These are phyloP conservation scores for Umbellularia californica DNA, from an alignment of 164 flowering plant species.

Conservation along the genomic window DNA sequence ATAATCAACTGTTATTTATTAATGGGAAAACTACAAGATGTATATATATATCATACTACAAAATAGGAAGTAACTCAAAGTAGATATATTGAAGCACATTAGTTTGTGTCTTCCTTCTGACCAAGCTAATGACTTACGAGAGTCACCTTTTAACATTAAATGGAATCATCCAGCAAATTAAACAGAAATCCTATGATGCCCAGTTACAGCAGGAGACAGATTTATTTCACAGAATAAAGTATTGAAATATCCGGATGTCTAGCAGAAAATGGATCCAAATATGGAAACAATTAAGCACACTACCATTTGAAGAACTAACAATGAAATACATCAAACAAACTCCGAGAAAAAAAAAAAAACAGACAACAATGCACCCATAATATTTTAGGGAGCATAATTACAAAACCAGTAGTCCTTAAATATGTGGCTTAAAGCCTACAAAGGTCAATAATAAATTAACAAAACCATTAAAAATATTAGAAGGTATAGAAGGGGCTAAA, in stretches of 20 bases:
- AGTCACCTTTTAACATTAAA: neutral
- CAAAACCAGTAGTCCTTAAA: neutral
- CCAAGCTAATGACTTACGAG: neutral
- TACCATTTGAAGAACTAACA: neutral
- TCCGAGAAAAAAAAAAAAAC: neutral
- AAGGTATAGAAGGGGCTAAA: constrained; percentile 20
- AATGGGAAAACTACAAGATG: too few relatives aligned
- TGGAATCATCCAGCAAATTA: neutral
- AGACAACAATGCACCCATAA: neutral
- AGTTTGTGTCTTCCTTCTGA: neutral
- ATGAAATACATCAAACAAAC: neutral
- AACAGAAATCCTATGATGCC: neutral
- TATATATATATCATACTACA: too few relatives aligned
- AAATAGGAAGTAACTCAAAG: too few relatives aligned
- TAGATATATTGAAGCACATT: neutral
- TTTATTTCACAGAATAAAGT: too few relatives aligned
- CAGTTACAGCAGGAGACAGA: neutral
- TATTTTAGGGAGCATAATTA: neutral
- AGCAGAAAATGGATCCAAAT: too few relatives aligned
- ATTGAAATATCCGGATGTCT: too few relatives aligned
- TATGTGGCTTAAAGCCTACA: neutral
- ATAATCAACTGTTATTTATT: too few relatives aligned
- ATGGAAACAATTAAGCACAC: neutral
- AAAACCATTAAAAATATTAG: neutral
- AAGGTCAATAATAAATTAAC: neutral